Evolutionary conservation across 176 grass and related monocot genomes (phyloP), one percentile per base, ranked within the genome.

Genomic region (Ampelocalamus luodianensis): DNA sequence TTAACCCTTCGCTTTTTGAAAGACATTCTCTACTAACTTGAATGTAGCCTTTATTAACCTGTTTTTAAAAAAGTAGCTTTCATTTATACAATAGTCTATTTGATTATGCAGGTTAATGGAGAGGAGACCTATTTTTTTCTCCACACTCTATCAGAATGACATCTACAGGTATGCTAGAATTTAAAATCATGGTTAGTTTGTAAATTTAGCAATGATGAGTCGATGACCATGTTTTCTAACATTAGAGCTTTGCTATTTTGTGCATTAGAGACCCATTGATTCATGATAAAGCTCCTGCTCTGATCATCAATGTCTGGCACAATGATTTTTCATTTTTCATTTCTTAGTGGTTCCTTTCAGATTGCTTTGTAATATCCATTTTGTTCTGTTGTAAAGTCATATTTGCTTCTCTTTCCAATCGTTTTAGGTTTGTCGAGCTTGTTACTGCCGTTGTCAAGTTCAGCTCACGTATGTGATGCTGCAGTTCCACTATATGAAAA

Each of bases 71-170:
- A 62, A 24, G 14, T 40, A 26, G 36, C 48, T 68, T 77, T 77
- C 10, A 44, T 45, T 72, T 76, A 46, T 67, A 61, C 45, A 69
- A 79, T 60, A 48, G 20, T 82, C 11, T 34, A 72, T 91, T 54
- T 65, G 14, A 86, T 88, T 89, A n/a, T 85, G 79, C 88, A 99
- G 93, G 81, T 99, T 59, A 92, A 88, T 77, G 88, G 88, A 84
- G 88, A 94, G 24, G 91, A 93, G 75, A 84, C 89, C 14, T 85
- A 83, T 74, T 99, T 99, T n/a, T 91, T 85, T 94, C 88, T 92
- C 91, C 56, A 89, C 79, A 64, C 88, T 96, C 13, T 94, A 77
- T 60, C 93, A 91, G n/a, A 90, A 85, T 73, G 91, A 89, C 66
- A 87, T 80, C 18, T 99, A 92, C 88, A 96, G 96, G 96, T 99